Conservation (phyloP, 1,139 yeast genomes). For the Pichia cactophila region DNA sequence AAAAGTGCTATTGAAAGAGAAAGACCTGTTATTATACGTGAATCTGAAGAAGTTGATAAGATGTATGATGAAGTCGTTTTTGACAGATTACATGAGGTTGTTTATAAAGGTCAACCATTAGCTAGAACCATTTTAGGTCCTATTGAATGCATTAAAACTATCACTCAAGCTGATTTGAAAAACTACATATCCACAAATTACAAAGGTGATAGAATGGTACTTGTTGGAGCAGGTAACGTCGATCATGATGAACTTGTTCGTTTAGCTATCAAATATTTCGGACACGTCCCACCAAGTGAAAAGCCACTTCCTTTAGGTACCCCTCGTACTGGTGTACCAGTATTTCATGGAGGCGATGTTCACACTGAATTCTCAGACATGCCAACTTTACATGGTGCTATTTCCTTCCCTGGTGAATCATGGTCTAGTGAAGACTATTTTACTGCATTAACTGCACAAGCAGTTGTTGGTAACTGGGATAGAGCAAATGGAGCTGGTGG, state of each 20-base stretch:
- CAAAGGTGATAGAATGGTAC: constrained; percentile 95
- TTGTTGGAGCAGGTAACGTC: constrained; percentile 92
- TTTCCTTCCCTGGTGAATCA: constrained; percentile 96
- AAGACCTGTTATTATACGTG: constrained; percentile 91
- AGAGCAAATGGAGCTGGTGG: constrained; percentile 77
- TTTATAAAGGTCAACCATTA: constrained; percentile 82
- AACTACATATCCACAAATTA: constrained; percentile 80
- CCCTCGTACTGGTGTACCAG: constrained; percentile 68
- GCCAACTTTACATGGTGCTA: constrained; percentile 86
- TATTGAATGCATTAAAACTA: constrained; percentile 74
- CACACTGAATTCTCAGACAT: constrained; percentile 74
- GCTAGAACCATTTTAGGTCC: constrained; percentile 99
- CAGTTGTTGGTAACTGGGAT: constrained; percentile 96
- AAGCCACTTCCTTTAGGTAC: constrained; percentile 66
- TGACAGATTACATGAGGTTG: constrained; percentile 91
- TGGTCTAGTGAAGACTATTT: constrained; percentile 97
- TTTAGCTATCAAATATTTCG: constrained; percentile 70
- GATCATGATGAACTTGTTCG: constrained; percentile 77
- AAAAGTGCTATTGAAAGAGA: constrained; percentile 86
- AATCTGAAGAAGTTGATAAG: constrained; percentile 95
- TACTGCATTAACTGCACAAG: constrained; percentile 93
- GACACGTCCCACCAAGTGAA: constrained; percentile 62
- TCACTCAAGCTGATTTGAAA: constrained; percentile 66
- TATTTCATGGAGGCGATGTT: constrained; percentile 79
- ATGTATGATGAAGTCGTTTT: constrained; percentile 98